Base-by-base conservation (phyloP, 73 alveolate species). In the Halteria grandinella region DNA sequence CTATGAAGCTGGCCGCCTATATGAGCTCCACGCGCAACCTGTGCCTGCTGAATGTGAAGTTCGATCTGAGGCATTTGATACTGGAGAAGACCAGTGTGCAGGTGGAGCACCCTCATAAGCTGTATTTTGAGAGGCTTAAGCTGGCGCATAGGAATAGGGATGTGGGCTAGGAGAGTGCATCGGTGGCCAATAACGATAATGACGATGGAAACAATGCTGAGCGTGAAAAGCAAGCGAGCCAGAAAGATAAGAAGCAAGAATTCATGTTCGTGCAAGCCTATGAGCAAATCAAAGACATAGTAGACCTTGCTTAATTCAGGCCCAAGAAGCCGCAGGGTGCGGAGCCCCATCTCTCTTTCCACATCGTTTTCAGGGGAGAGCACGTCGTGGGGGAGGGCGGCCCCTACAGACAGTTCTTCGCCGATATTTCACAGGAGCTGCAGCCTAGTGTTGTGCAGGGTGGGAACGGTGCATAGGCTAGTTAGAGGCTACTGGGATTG, bases 381-480 rank as follows among this genome's bases (percentile, higher is more conserved):
- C 93, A 86, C 62, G 99, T 97, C 20, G 96, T 93, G 51, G 99
- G 99, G 25, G 94, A 91, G 62, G 97, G 98, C 6, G 99, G 99
- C 0, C 99, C 99, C 17, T 96, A 95, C 55, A 40, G 99, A 60
- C 95, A 96, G 72, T 96, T 96, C 86, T 96, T 96, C 74, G 96
- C 98, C 40, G 99, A 96, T 89, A 85, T 96, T 41, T 86, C 97
- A 21, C 79, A 85, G 57, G 99, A 96, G 81, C 83, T 95, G 12
- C 94, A 92, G 57, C 84, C 84, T 0, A 18, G 5, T 15, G 7
- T 5, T 5, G 27, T 6, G 20, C 6, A 54, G 50, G 71, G 11
- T 8, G 20, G 27, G 18, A 18, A 6, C 54, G 21, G 18, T 5
- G 21, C 6, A 6, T 6, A 66, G 48, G 21, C 69, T 28, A 15